Base-by-base conservation (phyloP, 1,139 yeast species). In the Saccharomyces hybrid region DNA sequence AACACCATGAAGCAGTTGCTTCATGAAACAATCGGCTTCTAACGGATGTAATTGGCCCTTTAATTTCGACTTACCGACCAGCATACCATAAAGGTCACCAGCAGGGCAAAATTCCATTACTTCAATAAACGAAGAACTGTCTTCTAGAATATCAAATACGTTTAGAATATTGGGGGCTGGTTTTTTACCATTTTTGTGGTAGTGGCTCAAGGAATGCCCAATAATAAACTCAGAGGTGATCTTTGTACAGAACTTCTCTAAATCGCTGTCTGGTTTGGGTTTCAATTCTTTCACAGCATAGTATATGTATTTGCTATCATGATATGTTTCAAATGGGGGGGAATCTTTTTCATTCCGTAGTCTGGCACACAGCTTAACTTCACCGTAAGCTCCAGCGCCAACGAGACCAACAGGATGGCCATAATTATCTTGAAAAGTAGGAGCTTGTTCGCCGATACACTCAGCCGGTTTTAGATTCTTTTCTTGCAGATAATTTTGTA, bases 211-310 rank as follows among this genome's bases (percentile, higher is more conserved):
- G 0, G 86, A 78, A 44, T 85, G 81, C 1, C 90, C 83, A 48
- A 88, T 82, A 61, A 85, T 81, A 67, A 84, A 88, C 66, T 88
- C 96, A 7, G 88, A 81, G 0, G 90, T 80, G 28, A 86, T 80
- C 53, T 89, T 73, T 46, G 82, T 81, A 53, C 84, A 77, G 64
- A 84, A 87, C 59, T 79, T 82, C 44, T 77, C 76, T 31, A 76
- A 72, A 11, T 79, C 67, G 60, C 84, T 89, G 38, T 74, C 57
- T 4, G 57, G 48, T 48, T 72, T 72, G 53, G 77, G 76, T 55
- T 78, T 74, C 56, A 85, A 74, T 62, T 85, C 89, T 64, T 88
- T 88, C 41, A 88, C 87, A 0, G 95, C 96, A 66, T 73, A 84
- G 50, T 78, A 75, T 23, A 71, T 52, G 48, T 58, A 59, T 29